Base-by-base conservation (phyloP, 192 early-diverging fungal species). In the Coemansia sp. region DNA sequence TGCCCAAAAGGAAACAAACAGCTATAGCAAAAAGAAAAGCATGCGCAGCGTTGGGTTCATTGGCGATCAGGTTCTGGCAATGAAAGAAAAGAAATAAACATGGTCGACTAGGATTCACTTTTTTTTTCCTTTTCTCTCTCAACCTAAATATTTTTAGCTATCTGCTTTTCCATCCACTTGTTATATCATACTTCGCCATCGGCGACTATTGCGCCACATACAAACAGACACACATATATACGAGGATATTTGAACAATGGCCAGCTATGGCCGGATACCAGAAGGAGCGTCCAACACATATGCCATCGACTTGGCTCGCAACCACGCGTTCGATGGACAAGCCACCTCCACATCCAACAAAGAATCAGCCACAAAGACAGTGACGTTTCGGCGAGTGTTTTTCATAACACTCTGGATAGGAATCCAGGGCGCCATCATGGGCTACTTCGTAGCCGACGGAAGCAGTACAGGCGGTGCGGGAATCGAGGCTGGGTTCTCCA, bases 371-470 rank as follows among this genome's bases (percentile, higher is more conserved):
- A 22, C 36, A 9, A 41, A 71, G 8, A 63, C 70, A n/a, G 71
- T 86, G 2, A 73, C 80, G 13, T 20, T 72, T 5, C 71, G 70
- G 12, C 70, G 85, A 29, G 49, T 65, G 33, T 18, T 87, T 3
- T 86, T 86, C 55, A 71, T 85, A 24, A 68, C 66, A 9, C 62
- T 86, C 13, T 91, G 90, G 90, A 46, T 87, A 44, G 39, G 79
- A 29, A 64, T 87, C 10, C 89, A 89, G 68, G 63, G 76, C n/a
- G 78, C 79, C 2, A 71, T 90, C 24, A 72, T 91, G 53, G 68
- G 76, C 1, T 73, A 75, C 66, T 73, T 68, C 16, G 84, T 79
- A 55, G 72, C 84, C 57, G 77, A 86, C 57, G 88, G 78, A 20
- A 69, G 71, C 46, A 82, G 76, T 38, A 65, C 49, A 4, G 79